Conservation (phyloP, 2,329 filamentous ascomycete species). For the Hymenoscyphus infarciens region DNA sequence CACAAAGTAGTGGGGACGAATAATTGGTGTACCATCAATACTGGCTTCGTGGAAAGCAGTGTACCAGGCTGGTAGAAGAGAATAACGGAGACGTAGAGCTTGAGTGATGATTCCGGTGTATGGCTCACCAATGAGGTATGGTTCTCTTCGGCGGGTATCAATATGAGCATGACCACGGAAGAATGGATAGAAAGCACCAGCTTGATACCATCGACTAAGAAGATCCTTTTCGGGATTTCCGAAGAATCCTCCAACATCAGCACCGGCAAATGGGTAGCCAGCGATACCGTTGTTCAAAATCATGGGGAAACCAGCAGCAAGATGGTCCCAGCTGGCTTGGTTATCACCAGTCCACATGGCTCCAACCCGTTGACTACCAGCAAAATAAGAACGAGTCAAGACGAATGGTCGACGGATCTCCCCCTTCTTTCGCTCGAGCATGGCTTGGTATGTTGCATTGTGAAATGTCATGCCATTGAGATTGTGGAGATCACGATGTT, state of each 20-base stretch:
- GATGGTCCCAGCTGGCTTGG: constrained; percentile 85
- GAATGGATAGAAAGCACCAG: constrained; percentile 95
- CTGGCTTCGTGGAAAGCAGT: constrained; percentile 92
- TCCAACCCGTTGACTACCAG: constrained; percentile 82
- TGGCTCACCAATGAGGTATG: constrained; percentile 81
- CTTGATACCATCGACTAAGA: constrained; percentile 91
- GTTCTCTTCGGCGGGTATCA: constrained; percentile 89
- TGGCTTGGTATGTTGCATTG: constrained; percentile 85
- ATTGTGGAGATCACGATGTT: constrained; percentile 96
- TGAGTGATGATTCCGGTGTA: constrained; percentile 84
- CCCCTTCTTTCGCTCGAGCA: constrained; percentile 80
- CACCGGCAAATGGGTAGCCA: constrained; percentile 90
- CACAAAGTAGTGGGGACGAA: constrained; percentile 89
- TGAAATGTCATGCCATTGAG: constrained; percentile 92
- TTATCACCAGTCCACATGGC: constrained; percentile 99
- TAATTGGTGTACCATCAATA: constrained; percentile 76
- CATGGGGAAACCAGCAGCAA: constrained; percentile 91
- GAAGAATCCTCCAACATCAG: constrained; percentile 97
- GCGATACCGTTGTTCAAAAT: constrained; percentile 86
- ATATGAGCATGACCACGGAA: constrained; percentile 98
- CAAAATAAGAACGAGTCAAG: constrained; percentile 87
- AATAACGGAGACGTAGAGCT: constrained; percentile 83
- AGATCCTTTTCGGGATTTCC: constrained; percentile 93
- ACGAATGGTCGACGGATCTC: constrained; percentile 85
- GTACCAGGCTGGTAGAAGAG: constrained; percentile 90